Percentiles rank a stretch among this genome's conserved stretches.
Conservation (phyloP, 108 stramenopile species). For the Fragilariopsis cylindrus region DNA sequence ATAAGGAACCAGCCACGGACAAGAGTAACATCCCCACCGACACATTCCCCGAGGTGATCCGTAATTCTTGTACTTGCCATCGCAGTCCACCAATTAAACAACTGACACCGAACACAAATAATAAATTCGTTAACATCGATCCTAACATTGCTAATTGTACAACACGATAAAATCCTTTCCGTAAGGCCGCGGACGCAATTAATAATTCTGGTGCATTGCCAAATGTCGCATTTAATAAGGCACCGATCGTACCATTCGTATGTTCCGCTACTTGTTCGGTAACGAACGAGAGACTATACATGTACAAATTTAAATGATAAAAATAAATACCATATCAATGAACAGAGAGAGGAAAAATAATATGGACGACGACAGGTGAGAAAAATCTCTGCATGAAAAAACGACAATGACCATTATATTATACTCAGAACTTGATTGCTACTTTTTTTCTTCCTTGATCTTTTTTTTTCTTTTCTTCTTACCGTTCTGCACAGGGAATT, state of each 20-base stretch:
- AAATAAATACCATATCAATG: slow-evolving; percentile 5
- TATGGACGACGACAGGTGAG: background rate
- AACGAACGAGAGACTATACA: slow-evolving; percentile 72
- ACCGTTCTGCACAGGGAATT: slow-evolving; percentile 85
- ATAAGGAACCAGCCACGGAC: slow-evolving; percentile 63
- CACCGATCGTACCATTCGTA: slow-evolving; percentile 92
- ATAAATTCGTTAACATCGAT: slow-evolving; percentile 82
- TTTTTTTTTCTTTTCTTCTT: background rate
- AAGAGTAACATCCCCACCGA: slow-evolving; percentile 76
- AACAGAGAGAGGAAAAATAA: slow-evolving; percentile 7
- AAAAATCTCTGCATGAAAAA: background rate
- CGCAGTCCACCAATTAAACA: slow-evolving; percentile 85
- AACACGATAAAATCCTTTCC: slow-evolving; percentile 82
- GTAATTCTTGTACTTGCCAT: slow-evolving; percentile 84
- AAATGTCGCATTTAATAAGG: slow-evolving; percentile 93
- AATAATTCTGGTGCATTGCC: slow-evolving; percentile 93
- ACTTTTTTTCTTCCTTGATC: too few species aligned
- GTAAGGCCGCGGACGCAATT: slow-evolving; percentile 85
- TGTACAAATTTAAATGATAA: background rate
- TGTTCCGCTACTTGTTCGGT: slow-evolving; percentile 93
- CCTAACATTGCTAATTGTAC: slow-evolving; percentile 92
- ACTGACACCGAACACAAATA: slow-evolving; percentile 89
- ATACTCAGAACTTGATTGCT: too few species aligned
- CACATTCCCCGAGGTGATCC: slow-evolving; percentile 77
- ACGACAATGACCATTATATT: background rate